Evolutionary conservation across 2,329 filamentous ascomycete species (phyloP).

Genomic region (Pyrenophora teres): DNA sequence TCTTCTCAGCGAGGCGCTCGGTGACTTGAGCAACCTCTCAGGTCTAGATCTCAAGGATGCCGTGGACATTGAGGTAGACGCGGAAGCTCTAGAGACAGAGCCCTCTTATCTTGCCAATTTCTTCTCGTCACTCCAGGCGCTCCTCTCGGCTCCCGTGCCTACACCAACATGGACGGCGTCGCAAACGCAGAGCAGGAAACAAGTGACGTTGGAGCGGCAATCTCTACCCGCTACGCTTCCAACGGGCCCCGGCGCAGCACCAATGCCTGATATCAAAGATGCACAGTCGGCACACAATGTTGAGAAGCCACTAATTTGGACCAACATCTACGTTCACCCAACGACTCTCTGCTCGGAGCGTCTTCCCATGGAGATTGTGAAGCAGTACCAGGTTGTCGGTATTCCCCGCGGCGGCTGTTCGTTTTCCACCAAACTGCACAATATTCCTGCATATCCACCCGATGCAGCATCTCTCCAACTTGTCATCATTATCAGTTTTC

Average conservation of each 20-base stretch:
- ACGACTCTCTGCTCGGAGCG: constrained; percentile 67
- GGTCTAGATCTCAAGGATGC: constrained; percentile 27
- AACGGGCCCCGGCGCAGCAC: constrained; percentile 67
- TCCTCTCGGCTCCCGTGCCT: constrained; percentile 36
- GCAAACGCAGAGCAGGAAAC: constrained; percentile 8
- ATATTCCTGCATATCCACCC: constrained; percentile 79
- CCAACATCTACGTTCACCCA: constrained; percentile 68
- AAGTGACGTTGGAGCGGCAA: constrained; percentile 29
- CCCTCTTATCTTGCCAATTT: constrained; percentile 42
- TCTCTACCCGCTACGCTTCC: constrained; percentile 58
- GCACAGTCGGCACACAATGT: constrained; percentile 40
- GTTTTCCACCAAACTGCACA: constrained; percentile 80
- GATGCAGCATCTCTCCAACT: constrained; percentile 69
- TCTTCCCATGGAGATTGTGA: constrained; percentile 58
- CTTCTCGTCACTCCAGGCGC: constrained; percentile 43
- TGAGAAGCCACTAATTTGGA: constrained; percentile 66
- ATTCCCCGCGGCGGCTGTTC: constrained; percentile 81
- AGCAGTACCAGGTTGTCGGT: constrained; percentile 74
- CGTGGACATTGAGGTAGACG: constrained; percentile 33
- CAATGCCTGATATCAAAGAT: constrained; percentile 64
- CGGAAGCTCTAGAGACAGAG: constrained; percentile 29
- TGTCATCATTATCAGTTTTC: constrained; percentile 74
- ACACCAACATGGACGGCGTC: constrained; percentile 17
- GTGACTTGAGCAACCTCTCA: constrained; percentile 31
- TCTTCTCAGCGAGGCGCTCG: constrained; percentile 29